Percentiles rank a stretch among this genome's conserved stretches.
Conservation (phyloP, 2,329 filamentous ascomycete species). For the Hypocreales sp. region DNA sequence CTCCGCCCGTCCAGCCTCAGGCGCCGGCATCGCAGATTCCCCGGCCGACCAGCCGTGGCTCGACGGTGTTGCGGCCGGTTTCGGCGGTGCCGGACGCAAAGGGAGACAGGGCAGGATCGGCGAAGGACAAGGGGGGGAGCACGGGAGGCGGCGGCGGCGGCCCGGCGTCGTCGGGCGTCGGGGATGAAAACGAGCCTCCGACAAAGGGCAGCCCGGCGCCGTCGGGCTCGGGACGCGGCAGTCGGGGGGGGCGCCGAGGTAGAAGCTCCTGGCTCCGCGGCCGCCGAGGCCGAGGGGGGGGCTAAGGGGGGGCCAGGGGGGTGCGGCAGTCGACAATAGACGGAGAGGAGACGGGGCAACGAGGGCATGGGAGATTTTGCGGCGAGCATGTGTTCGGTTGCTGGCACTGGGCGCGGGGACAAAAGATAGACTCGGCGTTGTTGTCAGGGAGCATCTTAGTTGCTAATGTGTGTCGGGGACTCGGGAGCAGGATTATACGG, state of each 20-base stretch:
- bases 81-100: constrained; percentile 1
- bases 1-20: constrained; percentile 7
- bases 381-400: no score
- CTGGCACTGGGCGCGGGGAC: no score
- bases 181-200: constrained; percentile 5
- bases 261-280: constrained; percentile 11
- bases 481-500: no score
- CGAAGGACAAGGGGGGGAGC: not conserved
- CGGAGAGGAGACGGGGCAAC: no score
- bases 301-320: not conserved
- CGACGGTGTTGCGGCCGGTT: constrained; percentile 3
- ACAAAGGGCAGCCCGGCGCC: constrained; percentile 1
- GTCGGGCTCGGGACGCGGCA: constrained; percentile 2
- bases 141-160: not conserved
- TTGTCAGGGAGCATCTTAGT: no score
- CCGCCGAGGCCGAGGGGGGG: constrained; percentile 10
- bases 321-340: no score
- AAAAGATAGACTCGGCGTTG: no score
- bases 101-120: not conserved
- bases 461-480: no score
- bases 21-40: constrained; percentile 10
- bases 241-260: constrained; percentile 11
- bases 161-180: not conserved
- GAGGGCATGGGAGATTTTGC: no score
- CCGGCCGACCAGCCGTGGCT: constrained; percentile 6